Evolutionary conservation across 129 eudicot genomes (phyloP).

Genomic region (Flaveria robusta): DNA sequence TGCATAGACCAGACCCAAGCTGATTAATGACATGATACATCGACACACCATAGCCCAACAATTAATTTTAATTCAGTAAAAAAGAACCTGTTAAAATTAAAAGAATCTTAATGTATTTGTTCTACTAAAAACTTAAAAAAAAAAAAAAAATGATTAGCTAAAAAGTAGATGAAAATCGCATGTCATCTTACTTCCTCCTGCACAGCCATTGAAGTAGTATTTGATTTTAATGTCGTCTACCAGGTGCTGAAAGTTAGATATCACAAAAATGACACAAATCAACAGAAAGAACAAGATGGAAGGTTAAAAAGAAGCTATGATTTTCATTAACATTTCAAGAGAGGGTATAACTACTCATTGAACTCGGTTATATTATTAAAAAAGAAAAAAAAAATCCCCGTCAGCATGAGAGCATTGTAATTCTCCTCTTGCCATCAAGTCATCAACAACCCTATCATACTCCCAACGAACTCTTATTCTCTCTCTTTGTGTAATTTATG

Average conservation of each 20-base stretch:
- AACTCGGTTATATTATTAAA: conserved; percentile 85
- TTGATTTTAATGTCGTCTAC: conserved; percentile 70
- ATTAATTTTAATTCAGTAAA: too few species aligned
- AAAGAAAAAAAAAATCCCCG: conserved; percentile 74
- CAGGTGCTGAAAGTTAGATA: conserved; percentile 76
- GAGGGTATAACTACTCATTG: conserved; percentile 65
- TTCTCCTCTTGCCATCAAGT: conserved; percentile 96
- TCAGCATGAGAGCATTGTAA: conserved; percentile 89
- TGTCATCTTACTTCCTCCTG: too few species aligned
- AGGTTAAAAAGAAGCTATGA: background rate
- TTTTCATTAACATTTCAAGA: conserved; percentile 3
- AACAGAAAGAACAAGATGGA: conserved; percentile 13
- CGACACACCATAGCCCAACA: too few species aligned
- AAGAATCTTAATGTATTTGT: too few species aligned
- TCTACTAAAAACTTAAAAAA: too few species aligned
- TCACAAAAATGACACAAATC: conserved; percentile 9
- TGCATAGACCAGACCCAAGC: too few species aligned
- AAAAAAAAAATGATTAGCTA: too few species aligned
- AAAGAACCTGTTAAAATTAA: too few species aligned
- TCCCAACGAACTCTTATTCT: conserved; percentile 69
- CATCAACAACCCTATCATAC: conserved; percentile 88
- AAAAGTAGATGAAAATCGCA: too few species aligned
- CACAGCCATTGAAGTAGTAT: background rate
- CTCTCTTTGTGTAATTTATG: background rate
- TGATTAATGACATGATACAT: too few species aligned